A percentile compares a stretch with the other conserved stretches of the same genome.
Conservation (phyloP, 352 stramenopile species). For the Pythium monospermum region DNA sequence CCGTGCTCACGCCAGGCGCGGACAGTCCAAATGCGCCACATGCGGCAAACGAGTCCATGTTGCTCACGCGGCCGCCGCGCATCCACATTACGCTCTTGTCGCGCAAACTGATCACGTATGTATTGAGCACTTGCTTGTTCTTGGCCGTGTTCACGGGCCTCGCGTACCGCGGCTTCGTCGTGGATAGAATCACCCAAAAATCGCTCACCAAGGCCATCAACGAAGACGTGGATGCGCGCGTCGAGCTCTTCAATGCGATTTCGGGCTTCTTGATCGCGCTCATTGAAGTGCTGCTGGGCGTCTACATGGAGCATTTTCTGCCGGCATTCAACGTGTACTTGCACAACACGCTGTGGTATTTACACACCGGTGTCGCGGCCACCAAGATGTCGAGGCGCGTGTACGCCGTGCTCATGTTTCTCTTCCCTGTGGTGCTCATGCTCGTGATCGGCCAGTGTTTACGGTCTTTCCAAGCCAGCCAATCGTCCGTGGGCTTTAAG, state of each 20-base stretch:
- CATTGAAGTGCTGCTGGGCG: slow-evolving; percentile 34
- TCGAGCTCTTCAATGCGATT: slow-evolving; percentile 40
- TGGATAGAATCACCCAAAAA: slow-evolving; percentile 34
- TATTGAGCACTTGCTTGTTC: slow-evolving; percentile 20
- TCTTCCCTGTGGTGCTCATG: slow-evolving; percentile 32
- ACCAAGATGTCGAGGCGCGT: neutral
- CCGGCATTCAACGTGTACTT: slow-evolving; percentile 39
- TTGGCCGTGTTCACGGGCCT: slow-evolving; percentile 28
- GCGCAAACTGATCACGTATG: slow-evolving; percentile 21
- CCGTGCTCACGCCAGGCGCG: no score
- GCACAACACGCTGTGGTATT: slow-evolving; percentile 42
- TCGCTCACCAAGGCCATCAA: slow-evolving; percentile 28
- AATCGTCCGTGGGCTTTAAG: slow-evolving; percentile 38
- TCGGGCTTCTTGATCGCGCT: slow-evolving; percentile 40
- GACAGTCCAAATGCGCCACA: no score
- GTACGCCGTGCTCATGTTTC: slow-evolving; percentile 18
- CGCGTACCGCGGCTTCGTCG: slow-evolving; percentile 23
- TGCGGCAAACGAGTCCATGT: no score
- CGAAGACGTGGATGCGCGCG: slow-evolving; percentile 26
- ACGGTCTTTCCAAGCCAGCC: slow-evolving; percentile 32
- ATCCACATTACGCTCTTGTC: slow-evolving; percentile 26
- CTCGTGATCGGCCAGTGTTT: slow-evolving; percentile 36
- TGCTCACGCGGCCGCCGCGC: neutral
- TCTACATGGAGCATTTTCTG: slow-evolving; percentile 32
- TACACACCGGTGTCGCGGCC: no score